Base-by-base conservation (phyloP, 345 rosid genomes). In the Erysimum cheiranthoides region DNA sequence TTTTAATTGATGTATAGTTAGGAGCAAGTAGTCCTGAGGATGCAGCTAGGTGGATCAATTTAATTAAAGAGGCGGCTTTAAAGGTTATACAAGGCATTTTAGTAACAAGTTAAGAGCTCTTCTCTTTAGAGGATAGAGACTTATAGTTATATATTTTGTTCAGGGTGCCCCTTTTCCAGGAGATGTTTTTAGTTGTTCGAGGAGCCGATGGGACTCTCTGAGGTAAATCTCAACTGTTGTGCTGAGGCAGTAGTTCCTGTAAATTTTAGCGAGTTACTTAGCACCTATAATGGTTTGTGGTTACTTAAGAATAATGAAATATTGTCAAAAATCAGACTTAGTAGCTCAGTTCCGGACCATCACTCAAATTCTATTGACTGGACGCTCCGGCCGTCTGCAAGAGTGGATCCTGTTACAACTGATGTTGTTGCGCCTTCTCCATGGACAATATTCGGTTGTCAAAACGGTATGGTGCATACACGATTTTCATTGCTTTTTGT, bases 1-100 rank as follows among this genome's bases (percentile, higher is more conserved):
- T 65, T 68, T 68, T 54, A 66, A 78, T 70, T 68, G 46, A 34
- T 34, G 0, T 46, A 61, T 73, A 72, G 98, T 79, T 93, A 72
- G 98, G 97, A 87, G 97, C 98, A 71, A 85, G 89, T 78, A 86
- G 98, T 75, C 91, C 98, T 47, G 96, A 93, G 76, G 98, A 91
- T 82, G 98, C 96, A 75, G 98, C 95, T 52, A 86, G 84, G 82
- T 93, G 98, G 98, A 93, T 93, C 73, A 94, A 85, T 81, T 84
- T 85, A 25, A 83, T 93, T 52, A 91, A 90, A 79, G 92, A 91
- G 71, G 84, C 88, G 46, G 93, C 96, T 71, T 71, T 90, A 75
- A 87, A 93, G 97, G 96, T 93, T 47, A 17, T 13, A 42, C 54
- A 73, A 28, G 14, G 59, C 73, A 47, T 45, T 11, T n/a, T 58